A percentile compares a stretch with the other conserved stretches of the same genome.
phyloP scores from a whole-genome alignment of 148 eudicot species.

The Rheum nobile region DNA sequence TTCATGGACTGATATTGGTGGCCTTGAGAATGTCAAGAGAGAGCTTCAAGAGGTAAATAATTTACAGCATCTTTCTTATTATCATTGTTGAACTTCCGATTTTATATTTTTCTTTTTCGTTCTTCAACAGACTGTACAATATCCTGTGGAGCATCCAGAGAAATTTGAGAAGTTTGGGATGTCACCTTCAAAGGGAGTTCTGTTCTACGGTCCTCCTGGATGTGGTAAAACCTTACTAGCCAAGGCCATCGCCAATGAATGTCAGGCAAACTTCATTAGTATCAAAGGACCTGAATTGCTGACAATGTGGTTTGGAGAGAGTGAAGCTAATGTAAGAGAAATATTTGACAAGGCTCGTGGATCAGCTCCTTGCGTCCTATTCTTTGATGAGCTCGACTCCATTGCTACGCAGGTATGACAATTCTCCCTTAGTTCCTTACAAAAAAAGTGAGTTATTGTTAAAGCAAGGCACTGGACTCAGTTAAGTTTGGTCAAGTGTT shows the following conservation, averaged over 20 bases:
- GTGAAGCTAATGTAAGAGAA: slow-evolving; percentile 83
- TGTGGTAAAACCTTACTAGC: slow-evolving; percentile 84
- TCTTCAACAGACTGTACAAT: slow-evolving; percentile 66
- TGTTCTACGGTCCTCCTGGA: slow-evolving; percentile 88
- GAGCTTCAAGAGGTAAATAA: slow-evolving; percentile 75
- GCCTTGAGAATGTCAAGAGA: slow-evolving; percentile 82
- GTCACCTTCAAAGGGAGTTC: slow-evolving; percentile 88
- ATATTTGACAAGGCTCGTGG: slow-evolving; percentile 78
- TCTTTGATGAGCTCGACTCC: slow-evolving; percentile 82
- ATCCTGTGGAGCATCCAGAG: slow-evolving; percentile 91
- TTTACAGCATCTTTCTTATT: not conserved
- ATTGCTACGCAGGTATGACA: slow-evolving; percentile 77
- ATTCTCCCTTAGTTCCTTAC: too few relatives aligned
- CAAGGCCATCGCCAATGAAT: slow-evolving; percentile 86
- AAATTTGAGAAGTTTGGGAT: slow-evolving; percentile 87
- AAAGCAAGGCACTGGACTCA: too few relatives aligned
- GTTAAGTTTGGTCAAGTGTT: not conserved
- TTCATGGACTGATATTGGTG: slow-evolving; percentile 73
- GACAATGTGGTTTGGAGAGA: slow-evolving; percentile 94
- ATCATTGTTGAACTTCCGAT: not conserved
- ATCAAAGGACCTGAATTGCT: slow-evolving; percentile 77
- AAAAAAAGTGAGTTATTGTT: too few relatives aligned
- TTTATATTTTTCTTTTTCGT: not conserved
- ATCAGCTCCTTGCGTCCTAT: slow-evolving; percentile 82
- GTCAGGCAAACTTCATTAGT: slow-evolving; percentile 84